Percentiles rank a stretch among this genome's conserved stretches.
phyloP scores from a whole-genome alignment of 2,329 filamentous ascomycete genomes.

The Claviceps purpurea region DNA sequence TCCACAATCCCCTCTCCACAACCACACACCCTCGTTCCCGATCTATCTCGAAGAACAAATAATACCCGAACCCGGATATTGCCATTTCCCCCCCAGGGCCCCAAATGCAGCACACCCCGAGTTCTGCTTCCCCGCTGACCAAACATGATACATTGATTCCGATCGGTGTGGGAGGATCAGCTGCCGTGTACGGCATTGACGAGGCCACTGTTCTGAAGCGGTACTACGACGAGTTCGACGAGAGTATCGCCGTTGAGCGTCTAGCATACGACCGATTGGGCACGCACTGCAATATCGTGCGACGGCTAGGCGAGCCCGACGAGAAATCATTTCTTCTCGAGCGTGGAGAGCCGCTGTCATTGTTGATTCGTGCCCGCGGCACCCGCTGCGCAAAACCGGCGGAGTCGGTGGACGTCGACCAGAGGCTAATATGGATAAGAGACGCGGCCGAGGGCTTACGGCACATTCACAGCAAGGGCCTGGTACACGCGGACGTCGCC shows the following conservation, averaged over 20 bases:
- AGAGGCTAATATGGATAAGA: conserved; percentile 3
- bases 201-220: conserved; percentile 4
- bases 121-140: too few relatives aligned
- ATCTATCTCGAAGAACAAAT: too few relatives aligned
- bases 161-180: conserved; percentile 3
- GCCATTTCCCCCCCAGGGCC: too few relatives aligned
- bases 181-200: conserved; percentile 5
- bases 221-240: conserved; percentile 4
- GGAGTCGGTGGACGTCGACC: not conserved
- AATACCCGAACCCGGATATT: too few relatives aligned
- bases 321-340: conserved; percentile 3
- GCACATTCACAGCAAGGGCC: conserved; percentile 3
- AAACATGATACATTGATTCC: not conserved
- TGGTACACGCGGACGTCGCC: conserved; percentile 4
- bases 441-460: conserved; percentile 1
- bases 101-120: too few relatives aligned
- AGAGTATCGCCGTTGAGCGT: conserved; percentile 2
- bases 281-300: conserved; percentile 3
- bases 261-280: conserved; percentile 3
- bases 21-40: too few relatives aligned
- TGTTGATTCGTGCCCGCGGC: not conserved
- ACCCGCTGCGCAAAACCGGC: too few relatives aligned
- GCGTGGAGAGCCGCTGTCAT: conserved; percentile 2
- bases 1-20: too few relatives aligned
- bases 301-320: conserved; percentile 1